Conservation (phyloP, 768 basidiomycete genomes). For the Mycena rosella region DNA sequence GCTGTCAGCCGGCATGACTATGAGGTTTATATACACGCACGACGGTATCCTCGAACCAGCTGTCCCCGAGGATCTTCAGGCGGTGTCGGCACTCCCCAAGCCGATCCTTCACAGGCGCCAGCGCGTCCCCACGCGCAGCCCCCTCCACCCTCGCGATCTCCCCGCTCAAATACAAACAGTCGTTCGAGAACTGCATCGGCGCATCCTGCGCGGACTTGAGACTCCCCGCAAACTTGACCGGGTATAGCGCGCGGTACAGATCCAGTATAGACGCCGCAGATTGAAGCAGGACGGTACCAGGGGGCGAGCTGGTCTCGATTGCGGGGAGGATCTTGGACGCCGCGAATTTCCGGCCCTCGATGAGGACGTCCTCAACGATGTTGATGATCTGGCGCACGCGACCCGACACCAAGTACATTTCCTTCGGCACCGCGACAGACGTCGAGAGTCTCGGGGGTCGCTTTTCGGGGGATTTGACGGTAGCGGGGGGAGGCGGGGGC, state of each 20-base stretch:
- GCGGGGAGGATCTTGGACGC: conserved; percentile 66
- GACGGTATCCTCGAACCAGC: conserved; percentile 78
- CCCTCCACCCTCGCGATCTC: conserved; percentile 61
- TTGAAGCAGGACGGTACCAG: conserved; percentile 70
- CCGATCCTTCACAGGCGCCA: conserved; percentile 54
- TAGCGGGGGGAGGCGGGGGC: conserved; percentile 37
- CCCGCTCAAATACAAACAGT: conserved; percentile 75
- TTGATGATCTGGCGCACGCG: conserved; percentile 66
- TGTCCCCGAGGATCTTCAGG: conserved; percentile 70
- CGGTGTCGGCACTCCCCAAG: conserved; percentile 64
- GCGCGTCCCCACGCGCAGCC: conserved; percentile 36
- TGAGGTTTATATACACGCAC: conserved; percentile 56
- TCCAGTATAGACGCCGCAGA: conserved; percentile 79
- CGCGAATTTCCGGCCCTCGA: conserved; percentile 76
- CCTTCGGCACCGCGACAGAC: conserved; percentile 51
- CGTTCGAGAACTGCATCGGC: conserved; percentile 85
- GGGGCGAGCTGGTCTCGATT: conserved; percentile 46
- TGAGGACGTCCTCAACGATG: conserved; percentile 71
- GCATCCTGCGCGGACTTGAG: conserved; percentile 63
- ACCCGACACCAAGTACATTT: conserved; percentile 71
- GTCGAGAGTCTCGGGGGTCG: conserved; percentile 44
- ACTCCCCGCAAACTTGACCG: conserved; percentile 65
- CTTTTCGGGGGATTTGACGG: conserved; percentile 39
- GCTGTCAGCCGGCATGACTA: conserved; percentile 8
- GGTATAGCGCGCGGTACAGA: conserved; percentile 84